Percentiles rank a stretch among this genome's conserved stretches.
Conservation (phyloP, 148 eudicot genomes). For the Vaccinium macrocarpon region DNA sequence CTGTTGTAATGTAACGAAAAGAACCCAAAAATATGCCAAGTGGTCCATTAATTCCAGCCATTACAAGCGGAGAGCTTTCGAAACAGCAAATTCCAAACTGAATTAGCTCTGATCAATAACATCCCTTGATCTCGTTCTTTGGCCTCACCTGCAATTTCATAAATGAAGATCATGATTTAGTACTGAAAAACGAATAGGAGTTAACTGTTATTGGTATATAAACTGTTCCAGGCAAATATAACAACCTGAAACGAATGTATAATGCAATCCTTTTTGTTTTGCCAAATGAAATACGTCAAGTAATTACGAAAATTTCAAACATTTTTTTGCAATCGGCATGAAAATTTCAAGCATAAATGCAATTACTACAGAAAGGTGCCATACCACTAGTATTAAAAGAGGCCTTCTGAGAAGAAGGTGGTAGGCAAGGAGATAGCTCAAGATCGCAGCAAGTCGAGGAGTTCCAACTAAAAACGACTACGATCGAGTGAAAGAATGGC, state of each 20-base stretch:
- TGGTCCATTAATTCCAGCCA: too few species aligned
- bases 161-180: not conserved
- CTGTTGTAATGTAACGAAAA: too few species aligned
- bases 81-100: too few species aligned
- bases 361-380: not conserved
- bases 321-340: not conserved
- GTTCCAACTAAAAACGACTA: not conserved
- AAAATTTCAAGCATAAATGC: not conserved
- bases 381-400: too few species aligned
- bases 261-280: not conserved
- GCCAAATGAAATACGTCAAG: not conserved
- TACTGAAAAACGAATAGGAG: not conserved
- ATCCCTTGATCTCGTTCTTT: constrained; percentile 33
- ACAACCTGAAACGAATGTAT: not conserved
- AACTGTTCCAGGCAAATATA: not conserved
- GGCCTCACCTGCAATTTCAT: constrained; percentile 34
- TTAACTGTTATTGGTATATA: not conserved
- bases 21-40: too few species aligned
- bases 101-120: not conserved
- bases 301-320: not conserved
- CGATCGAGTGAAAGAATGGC: not conserved
- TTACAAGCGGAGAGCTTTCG: too few species aligned
- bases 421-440: too few species aligned
- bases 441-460: too few species aligned
- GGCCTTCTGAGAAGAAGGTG: too few species aligned